These are phyloP conservation scores for Pseudogymnoascus sp. DNA, from an alignment of 2,329 filamentous ascomycete species.

Conservation along the genomic window DNA sequence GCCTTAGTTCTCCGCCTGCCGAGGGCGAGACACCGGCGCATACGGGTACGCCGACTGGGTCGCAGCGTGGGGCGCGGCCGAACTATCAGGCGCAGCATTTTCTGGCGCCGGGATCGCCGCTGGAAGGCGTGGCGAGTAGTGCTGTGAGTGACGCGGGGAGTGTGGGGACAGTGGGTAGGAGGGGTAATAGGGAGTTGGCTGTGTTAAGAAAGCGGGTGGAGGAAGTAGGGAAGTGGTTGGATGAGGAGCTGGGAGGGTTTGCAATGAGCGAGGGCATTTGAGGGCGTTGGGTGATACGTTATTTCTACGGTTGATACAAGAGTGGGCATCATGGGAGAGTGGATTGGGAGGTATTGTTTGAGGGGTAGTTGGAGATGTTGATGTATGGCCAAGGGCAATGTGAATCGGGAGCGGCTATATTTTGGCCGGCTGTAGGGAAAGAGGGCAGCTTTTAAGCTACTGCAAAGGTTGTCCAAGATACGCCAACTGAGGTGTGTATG, in stretches of 20 bases:
- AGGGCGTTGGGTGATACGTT: not conserved
- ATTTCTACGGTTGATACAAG: not conserved
- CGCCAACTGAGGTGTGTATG: not conserved
- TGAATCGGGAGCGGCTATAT: not conserved
- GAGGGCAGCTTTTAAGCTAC: not conserved
- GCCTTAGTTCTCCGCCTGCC: conserved; percentile 39
- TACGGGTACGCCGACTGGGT: not conserved
- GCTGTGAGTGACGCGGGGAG: conserved; percentile 26
- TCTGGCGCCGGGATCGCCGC: conserved; percentile 20
- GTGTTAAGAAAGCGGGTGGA: conserved; percentile 47
- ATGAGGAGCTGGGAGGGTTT: conserved; percentile 45
- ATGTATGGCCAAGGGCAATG: not conserved
- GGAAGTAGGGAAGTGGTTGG: conserved; percentile 50
- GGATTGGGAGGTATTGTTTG: not conserved
- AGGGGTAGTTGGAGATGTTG: not conserved
- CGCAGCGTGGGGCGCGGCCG: not conserved
- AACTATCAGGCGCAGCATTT: conserved; percentile 4
- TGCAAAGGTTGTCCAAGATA: not conserved
- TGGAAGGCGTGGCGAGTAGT: conserved; percentile 20
- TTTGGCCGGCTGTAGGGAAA: not conserved
- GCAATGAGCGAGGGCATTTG: conserved; percentile 17
- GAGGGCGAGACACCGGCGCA: not conserved
- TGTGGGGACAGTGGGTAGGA: conserved; percentile 29
- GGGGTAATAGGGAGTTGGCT: conserved; percentile 36
- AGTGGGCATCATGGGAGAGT: not conserved